These are phyloP conservation scores for Diaporthe humulicola DNA, from an alignment of 2,329 filamentous ascomycete genomes.

Conservation along the genomic window DNA sequence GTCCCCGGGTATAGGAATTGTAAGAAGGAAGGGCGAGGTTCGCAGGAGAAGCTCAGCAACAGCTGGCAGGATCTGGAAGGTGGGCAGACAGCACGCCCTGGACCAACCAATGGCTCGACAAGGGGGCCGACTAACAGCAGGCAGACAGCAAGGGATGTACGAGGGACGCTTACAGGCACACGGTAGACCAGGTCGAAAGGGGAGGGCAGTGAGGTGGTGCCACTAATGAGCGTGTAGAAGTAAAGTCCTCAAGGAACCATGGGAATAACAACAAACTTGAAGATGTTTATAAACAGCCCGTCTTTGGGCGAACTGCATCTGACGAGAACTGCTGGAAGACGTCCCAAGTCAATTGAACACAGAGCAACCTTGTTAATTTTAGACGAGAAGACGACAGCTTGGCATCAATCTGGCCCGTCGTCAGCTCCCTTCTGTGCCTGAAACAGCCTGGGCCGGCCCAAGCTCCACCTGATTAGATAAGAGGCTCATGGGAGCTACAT, in stretches of 20 bases:
- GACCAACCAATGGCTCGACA: slow-evolving; percentile 4
- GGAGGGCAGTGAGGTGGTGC: neutral
- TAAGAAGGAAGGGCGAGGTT: neutral
- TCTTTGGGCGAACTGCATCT: neutral
- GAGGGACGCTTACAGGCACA: neutral
- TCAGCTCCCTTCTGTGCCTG: slow-evolving; percentile 19
- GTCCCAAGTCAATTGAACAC: slow-evolving; percentile 15
- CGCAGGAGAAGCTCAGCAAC: neutral
- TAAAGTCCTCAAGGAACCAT: slow-evolving; percentile 4
- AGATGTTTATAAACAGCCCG: slow-evolving; percentile 11
- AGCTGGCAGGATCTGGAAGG: slow-evolving; percentile 38
- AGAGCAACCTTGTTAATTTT: slow-evolving; percentile 27
- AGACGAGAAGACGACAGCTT: slow-evolving; percentile 34
- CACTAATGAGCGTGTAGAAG: slow-evolving; percentile 33
- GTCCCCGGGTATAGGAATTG: neutral
- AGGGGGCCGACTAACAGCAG: slow-evolving; percentile 13
- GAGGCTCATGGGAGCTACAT: neutral
- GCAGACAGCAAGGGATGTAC: neutral
- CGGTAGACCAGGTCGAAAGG: slow-evolving; percentile 2
- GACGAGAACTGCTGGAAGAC: neutral
- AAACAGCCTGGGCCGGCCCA: slow-evolving; percentile 37
- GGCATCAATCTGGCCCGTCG: slow-evolving; percentile 30
- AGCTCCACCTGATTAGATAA: slow-evolving; percentile 42
- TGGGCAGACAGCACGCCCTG: slow-evolving; percentile 22
- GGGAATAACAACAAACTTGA: neutral